Evolutionary conservation across 2,329 filamentous ascomycete genomes (phyloP).

Genomic region (Lecanoromycetidae sp.): DNA sequence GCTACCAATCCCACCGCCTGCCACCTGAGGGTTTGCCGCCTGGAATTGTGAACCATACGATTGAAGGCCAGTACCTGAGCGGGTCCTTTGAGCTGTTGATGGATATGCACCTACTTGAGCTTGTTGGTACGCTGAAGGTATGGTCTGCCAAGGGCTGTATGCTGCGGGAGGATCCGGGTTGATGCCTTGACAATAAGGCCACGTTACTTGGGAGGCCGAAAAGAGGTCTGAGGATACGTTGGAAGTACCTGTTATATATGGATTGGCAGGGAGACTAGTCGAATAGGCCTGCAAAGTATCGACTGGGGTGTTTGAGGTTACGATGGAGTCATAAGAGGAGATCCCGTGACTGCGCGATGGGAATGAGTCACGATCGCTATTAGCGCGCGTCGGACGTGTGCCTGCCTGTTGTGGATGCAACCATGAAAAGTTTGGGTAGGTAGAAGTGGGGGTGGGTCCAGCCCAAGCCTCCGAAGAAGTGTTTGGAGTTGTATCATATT

Average conservation of each 20-base stretch:
- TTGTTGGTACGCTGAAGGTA: neutral
- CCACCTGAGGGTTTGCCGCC: neutral
- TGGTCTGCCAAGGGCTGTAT: slow-evolving; percentile 6
- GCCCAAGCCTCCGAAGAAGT: slow-evolving; percentile 1
- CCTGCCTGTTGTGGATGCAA: slow-evolving; percentile 8
- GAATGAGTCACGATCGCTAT: slow-evolving; percentile 13
- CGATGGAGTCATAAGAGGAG: slow-evolving; percentile 6
- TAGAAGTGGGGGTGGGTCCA: slow-evolving; percentile 7
- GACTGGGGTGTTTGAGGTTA: neutral
- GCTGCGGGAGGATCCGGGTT: slow-evolving; percentile 5
- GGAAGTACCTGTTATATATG: slow-evolving; percentile 15
- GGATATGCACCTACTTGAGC: neutral
- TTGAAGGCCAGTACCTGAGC: neutral
- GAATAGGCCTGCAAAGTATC: neutral
- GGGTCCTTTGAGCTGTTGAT: slow-evolving; percentile 5
- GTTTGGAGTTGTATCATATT: neutral
- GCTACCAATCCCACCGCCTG: slow-evolving; percentile 2
- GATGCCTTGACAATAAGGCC: slow-evolving; percentile 15
- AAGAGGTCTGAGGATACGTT: slow-evolving; percentile 7
- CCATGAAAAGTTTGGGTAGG: slow-evolving; percentile 13
- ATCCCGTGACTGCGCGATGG: slow-evolving; percentile 14
- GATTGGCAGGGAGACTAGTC: slow-evolving; percentile 2
- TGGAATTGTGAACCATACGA: slow-evolving; percentile 10
- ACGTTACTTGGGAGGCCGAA: slow-evolving; percentile 7
- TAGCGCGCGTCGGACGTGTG: slow-evolving; percentile 13